Evolutionary conservation across 2,329 filamentous ascomycete species (phyloP), one percentile per base, ranked within the genome.

Genomic region (Cytospora schulzeri): DNA sequence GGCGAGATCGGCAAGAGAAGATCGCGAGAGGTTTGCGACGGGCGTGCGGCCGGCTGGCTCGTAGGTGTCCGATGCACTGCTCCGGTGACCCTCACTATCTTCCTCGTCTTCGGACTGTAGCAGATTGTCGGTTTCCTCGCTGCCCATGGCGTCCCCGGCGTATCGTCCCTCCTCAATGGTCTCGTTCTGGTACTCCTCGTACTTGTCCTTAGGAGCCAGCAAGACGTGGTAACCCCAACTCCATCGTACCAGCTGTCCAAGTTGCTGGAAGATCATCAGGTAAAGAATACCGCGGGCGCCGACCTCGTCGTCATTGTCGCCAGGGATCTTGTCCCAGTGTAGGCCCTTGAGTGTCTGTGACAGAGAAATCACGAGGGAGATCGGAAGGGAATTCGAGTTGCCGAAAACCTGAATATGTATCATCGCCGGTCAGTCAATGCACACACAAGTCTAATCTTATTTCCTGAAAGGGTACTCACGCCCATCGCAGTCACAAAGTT

Each of bases 401-500:
- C 94, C 95, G 76, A 99, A 99, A 57, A 98, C 86, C 86, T 88
- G 67, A 31, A 55, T 64, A 33, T 15, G 35, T 41, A 41, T n/a
- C 19, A 41, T 22, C 54, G 24, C 14, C 17, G 22, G 63, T 69
- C 57, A 68, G 68, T 55, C 19, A 53, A 58, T 38, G 19, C n/a
- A 57, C 45, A 29, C 24, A 8, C 28, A 31, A 48, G 17, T n/a
- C 9, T 26, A 50, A 28, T 51, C 28, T 15, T 33, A 26, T 29
- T 29, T 50, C 22, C 17, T 35, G 33, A 53, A 35, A 52, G 14
- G 28, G 12, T 17, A 68, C 71, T 53, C 69, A 77, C 85, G 45
- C 91, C 93, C 95, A 99, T 99, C 60, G 95, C 95, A 35, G 92
- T 91, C 51, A 99, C 91, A 73, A 99, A 99, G 79, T 99, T 99